phyloP scores from a whole-genome alignment of 805 yeast species.

The Limtongia smithiae region DNA sequence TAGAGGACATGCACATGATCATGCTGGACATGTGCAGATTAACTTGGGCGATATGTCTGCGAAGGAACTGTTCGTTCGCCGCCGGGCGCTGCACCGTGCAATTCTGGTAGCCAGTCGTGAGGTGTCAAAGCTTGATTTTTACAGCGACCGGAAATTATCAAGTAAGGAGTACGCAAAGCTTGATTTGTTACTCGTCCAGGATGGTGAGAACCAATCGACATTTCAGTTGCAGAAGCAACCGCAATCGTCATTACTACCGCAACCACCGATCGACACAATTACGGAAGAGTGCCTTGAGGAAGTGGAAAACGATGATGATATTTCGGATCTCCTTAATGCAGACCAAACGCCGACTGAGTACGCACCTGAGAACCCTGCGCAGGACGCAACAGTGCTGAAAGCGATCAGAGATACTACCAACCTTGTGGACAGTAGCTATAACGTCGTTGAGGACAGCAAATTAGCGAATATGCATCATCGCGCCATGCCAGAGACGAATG shows the following conservation, averaged over 20 bases:
- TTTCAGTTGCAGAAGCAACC: background rate
- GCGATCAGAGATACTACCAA: too few species aligned
- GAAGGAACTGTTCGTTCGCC: conserved; percentile 5
- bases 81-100: conserved; percentile 21
- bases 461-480: too few species aligned
- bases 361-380: too few species aligned
- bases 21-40: conserved; percentile 17
- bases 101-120: conserved; percentile 18
- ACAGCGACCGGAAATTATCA: conserved; percentile 23
- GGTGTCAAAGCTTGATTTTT: conserved; percentile 23
- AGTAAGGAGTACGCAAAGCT: conserved; percentile 20
- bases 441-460: too few species aligned
- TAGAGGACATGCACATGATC: conserved; percentile 6
- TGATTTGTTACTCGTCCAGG: conserved; percentile 9
- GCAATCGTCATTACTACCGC: background rate
- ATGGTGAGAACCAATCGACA: background rate
- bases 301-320: conserved; percentile 13
- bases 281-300: conserved; percentile 17
- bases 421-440: too few species aligned
- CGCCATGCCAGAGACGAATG: too few species aligned
- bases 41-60: conserved; percentile 3
- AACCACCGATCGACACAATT: conserved; percentile 1
- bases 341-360: background rate
- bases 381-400: too few species aligned
- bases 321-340: too few species aligned